A percentile compares a stretch with the other conserved stretches of the same genome.
Conservation (phyloP, 148 eudicot species). For the Nyssa sinensis region DNA sequence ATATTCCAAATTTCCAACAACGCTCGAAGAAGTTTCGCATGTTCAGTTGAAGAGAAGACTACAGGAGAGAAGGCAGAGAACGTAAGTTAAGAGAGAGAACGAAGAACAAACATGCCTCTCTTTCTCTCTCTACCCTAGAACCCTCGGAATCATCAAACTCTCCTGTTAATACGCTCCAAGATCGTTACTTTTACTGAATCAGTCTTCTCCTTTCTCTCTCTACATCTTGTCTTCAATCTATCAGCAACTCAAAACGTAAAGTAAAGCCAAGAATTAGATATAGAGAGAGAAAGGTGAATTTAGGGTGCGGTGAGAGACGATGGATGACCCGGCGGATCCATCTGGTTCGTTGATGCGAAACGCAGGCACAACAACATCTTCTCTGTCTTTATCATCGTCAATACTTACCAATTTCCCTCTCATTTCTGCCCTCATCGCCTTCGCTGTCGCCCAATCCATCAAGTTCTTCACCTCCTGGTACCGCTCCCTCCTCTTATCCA, state of each 20-base stretch:
- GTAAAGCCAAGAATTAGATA: not conserved
- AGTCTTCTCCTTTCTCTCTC: conserved; percentile 4
- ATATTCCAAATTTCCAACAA: not conserved
- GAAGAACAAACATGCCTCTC: not conserved
- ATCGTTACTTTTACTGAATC: not conserved
- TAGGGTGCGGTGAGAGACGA: not conserved
- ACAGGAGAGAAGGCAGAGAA: not conserved
- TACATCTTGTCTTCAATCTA: not conserved
- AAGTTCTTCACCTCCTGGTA: conserved; percentile 34
- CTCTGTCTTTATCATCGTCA: conserved; percentile 12
- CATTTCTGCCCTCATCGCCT: conserved; percentile 31
- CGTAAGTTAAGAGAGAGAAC: not conserved
- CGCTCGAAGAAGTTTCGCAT: not conserved
- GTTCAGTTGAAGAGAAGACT: not conserved
- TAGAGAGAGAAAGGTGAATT: not conserved
- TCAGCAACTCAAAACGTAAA: not conserved
- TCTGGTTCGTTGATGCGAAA: conserved; percentile 16
- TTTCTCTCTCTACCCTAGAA: not conserved
- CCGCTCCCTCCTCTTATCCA: not conserved
- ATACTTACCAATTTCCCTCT: conserved; percentile 27
- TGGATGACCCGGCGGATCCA: conserved; percentile 18
- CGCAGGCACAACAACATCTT: conserved; percentile 1
- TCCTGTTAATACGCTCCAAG: not conserved
- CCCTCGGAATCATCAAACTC: not conserved
- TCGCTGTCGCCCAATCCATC: conserved; percentile 30